These are phyloP conservation scores for Hygrophila difformis DNA, from an alignment of 257 asterid genomes.

Conservation along the genomic window DNA sequence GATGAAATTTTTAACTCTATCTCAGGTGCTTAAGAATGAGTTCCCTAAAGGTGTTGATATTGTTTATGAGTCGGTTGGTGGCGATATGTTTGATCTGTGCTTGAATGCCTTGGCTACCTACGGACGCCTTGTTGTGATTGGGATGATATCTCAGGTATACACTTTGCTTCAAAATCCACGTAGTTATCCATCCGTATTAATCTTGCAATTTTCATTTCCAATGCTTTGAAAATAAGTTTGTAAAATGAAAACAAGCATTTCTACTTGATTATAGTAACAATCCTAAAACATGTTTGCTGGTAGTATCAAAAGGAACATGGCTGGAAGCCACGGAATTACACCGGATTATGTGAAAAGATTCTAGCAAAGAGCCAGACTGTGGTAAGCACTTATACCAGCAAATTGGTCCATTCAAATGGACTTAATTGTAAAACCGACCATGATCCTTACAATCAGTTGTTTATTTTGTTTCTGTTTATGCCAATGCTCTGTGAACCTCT, in stretches of 20 bases:
- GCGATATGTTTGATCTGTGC: slow-evolving; percentile 84
- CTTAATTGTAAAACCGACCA: no score
- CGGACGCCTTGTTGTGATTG: slow-evolving; percentile 88
- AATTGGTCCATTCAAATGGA: neutral
- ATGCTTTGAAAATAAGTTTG: no score
- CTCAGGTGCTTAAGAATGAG: slow-evolving; percentile 71
- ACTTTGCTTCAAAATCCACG: neutral
- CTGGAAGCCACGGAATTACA: slow-evolving; percentile 74
- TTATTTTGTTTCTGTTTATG: no score
- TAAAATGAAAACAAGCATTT: no score
- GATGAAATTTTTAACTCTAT: no score
- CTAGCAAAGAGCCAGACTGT: slow-evolving; percentile 91
- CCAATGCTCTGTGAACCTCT: no score
- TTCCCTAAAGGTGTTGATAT: slow-evolving; percentile 92
- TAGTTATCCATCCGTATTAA: neutral
- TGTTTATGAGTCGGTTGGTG: slow-evolving; percentile 92
- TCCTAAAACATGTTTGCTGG: slow-evolving; percentile 16
- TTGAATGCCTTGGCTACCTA: slow-evolving; percentile 77
- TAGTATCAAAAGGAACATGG: slow-evolving; percentile 96
- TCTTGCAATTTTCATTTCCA: neutral
- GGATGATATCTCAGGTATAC: slow-evolving; percentile 90
- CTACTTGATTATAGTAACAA: no score
- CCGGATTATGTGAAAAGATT: slow-evolving; percentile 87
- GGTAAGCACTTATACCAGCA: slow-evolving; percentile 36
- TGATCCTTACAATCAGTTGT: no score